phyloP scores from a whole-genome alignment of 768 basidiomycete species.

The Trametes cingulata region DNA sequence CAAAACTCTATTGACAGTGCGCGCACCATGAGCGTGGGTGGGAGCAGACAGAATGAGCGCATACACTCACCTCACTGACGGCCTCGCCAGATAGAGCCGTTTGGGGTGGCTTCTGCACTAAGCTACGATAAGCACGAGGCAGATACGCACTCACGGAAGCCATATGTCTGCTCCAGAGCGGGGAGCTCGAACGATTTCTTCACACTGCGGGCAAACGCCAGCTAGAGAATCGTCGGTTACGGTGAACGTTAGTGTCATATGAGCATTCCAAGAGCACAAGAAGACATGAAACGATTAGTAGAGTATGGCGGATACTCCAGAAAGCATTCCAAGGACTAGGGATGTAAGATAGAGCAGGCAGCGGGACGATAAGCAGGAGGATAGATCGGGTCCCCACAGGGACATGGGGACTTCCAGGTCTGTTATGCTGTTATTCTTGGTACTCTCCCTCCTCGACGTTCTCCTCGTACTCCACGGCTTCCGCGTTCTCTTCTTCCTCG shows the following conservation, averaged over 20 bases:
- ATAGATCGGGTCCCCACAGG: too few species aligned
- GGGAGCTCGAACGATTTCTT: neutral
- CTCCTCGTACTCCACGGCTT: slow-evolving; percentile 21
- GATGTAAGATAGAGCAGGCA: slow-evolving; percentile 2
- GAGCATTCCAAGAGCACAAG: neutral
- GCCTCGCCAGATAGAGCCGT: neutral
- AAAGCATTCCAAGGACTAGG: neutral
- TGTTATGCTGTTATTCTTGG: slow-evolving; percentile 1
- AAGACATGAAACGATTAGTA: neutral
- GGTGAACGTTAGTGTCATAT: neutral
- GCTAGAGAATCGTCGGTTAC: neutral
- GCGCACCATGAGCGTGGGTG: neutral
- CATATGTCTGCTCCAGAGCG: neutral
- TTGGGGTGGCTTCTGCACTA: slow-evolving; percentile 1
- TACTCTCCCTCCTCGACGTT: neutral
- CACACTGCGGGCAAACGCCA: neutral
- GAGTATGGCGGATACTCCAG: neutral
- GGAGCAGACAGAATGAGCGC: neutral
- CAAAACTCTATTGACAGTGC: neutral
- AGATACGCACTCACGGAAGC: neutral
- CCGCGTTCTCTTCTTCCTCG: slow-evolving; percentile 27
- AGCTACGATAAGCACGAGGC: neutral
- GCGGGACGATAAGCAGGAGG: neutral
- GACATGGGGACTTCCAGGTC: neutral
- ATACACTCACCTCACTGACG: slow-evolving; percentile 2